Evolutionary conservation across 495 filamentous ascomycete species (phyloP).

Genomic region (Xylaria venustula): DNA sequence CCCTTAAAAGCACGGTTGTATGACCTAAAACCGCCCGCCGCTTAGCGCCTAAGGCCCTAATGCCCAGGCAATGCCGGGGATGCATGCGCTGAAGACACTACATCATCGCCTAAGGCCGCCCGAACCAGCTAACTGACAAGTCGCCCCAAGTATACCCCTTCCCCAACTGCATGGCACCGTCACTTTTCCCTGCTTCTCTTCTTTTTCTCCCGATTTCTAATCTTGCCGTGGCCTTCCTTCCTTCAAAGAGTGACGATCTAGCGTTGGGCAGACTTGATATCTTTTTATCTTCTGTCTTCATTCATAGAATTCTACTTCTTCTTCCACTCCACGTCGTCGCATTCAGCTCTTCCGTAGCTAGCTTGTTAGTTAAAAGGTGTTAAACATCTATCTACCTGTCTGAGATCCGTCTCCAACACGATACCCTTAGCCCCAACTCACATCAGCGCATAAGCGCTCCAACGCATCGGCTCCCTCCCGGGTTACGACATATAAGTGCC

Average conservation of each 20-base stretch:
- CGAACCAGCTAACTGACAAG: background rate
- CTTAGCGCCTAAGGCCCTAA: background rate
- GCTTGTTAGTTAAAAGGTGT: too few species aligned
- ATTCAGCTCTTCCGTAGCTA: background rate
- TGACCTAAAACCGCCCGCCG: conserved; percentile 10
- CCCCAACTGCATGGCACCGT: conserved; percentile 22
- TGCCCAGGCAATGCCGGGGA: background rate
- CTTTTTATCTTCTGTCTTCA: background rate
- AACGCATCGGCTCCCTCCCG: background rate
- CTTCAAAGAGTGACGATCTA: background rate
- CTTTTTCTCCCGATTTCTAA: conserved; percentile 16
- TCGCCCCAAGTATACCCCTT: conserved; percentile 6
- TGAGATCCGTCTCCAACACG: background rate
- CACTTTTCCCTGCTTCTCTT: conserved; percentile 26
- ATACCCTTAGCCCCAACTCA: background rate
- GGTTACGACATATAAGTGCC: background rate
- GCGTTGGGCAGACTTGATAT: background rate
- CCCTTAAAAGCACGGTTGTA: conserved; percentile 14
- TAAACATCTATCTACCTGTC: too few species aligned
- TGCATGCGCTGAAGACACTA: conserved; percentile 13
- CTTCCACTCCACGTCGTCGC: background rate
- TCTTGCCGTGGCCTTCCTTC: background rate
- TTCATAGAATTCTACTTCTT: background rate
- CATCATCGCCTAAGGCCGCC: conserved; percentile 13
- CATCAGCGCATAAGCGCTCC: background rate